Conservation (phyloP, 2,329 filamentous ascomycete genomes). For the Nigrospora sphaerica region DNA sequence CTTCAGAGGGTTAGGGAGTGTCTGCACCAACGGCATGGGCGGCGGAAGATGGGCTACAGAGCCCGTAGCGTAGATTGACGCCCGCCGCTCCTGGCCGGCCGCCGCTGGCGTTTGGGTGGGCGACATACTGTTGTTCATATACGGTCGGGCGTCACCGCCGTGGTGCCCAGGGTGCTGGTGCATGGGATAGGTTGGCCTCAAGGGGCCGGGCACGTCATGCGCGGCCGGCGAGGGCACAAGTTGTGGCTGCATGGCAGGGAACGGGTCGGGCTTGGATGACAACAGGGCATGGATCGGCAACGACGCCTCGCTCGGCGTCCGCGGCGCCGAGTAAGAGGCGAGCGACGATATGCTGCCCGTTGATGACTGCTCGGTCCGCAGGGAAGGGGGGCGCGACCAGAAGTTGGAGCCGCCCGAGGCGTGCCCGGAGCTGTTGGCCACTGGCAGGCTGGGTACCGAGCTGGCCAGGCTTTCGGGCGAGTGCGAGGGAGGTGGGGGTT, state of each 20-base stretch:
- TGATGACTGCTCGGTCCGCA: constrained; percentile 40
- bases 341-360: constrained; percentile 33
- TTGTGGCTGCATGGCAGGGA: too few species aligned
- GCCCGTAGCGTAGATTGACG: too few species aligned
- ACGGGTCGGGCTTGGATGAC: constrained; percentile 26
- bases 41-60: too few species aligned
- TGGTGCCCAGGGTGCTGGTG: not conserved
- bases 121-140: constrained; percentile 6
- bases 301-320: constrained; percentile 41
- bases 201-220: too few species aligned
- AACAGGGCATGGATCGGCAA: constrained; percentile 49
- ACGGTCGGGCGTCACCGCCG: constrained; percentile 3
- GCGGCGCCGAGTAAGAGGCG: constrained; percentile 30
- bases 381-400: constrained; percentile 27
- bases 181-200: too few species aligned
- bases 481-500: constrained; percentile 8
- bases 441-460: constrained; percentile 10
- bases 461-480: constrained; percentile 16
- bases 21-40: too few species aligned
- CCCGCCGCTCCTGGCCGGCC: too few species aligned
- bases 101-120: too few species aligned
- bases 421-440: constrained; percentile 6
- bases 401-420: constrained; percentile 14
- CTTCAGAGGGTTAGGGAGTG: too few species aligned
- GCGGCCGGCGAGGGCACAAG: not conserved